phyloP scores from a whole-genome alignment of 192 early-diverging fungal species.

The Spinellus fusiger region DNA sequence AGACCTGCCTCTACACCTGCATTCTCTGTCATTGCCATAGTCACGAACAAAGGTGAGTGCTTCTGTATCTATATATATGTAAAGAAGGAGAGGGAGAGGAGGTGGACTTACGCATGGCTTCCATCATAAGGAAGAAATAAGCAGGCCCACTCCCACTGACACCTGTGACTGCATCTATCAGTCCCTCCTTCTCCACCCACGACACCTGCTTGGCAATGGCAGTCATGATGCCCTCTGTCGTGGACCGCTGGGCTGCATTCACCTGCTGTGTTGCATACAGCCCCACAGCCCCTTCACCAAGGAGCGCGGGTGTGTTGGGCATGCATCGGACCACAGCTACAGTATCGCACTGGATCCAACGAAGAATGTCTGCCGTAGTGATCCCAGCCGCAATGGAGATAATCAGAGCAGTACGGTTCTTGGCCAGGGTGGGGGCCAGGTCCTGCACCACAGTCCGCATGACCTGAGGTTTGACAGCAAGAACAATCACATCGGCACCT shows the following conservation, averaged over 20 bases:
- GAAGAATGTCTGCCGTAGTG: constrained; percentile 59
- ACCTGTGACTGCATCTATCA: constrained; percentile 84
- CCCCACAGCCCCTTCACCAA: constrained; percentile 83
- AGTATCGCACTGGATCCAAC: constrained; percentile 53
- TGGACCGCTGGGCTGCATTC: constrained; percentile 49
- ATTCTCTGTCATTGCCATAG: constrained; percentile 72
- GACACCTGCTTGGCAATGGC: constrained; percentile 76
- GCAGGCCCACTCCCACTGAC: constrained; percentile 93
- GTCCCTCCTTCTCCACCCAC: constrained; percentile 72
- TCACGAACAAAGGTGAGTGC: constrained; percentile 58
- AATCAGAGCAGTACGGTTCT: constrained; percentile 56
- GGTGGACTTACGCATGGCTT: constrained; percentile 58
- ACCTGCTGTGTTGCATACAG: constrained; percentile 66
- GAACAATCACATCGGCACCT: constrained; percentile 70
- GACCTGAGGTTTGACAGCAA: constrained; percentile 92
- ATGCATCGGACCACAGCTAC: constrained; percentile 73
- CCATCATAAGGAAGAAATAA: constrained; percentile 92
- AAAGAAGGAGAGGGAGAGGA: background rate
- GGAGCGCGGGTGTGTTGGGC: constrained; percentile 95
- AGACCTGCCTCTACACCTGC: constrained; percentile 74
- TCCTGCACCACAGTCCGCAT: constrained; percentile 62
- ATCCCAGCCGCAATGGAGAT: constrained; percentile 92
- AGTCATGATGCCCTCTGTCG: constrained; percentile 62
- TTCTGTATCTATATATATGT: background rate
- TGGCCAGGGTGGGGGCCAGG: constrained; percentile 39